These are phyloP conservation scores for Agrocybe pediades DNA, from an alignment of 768 basidiomycete genomes.

Conservation along the genomic window DNA sequence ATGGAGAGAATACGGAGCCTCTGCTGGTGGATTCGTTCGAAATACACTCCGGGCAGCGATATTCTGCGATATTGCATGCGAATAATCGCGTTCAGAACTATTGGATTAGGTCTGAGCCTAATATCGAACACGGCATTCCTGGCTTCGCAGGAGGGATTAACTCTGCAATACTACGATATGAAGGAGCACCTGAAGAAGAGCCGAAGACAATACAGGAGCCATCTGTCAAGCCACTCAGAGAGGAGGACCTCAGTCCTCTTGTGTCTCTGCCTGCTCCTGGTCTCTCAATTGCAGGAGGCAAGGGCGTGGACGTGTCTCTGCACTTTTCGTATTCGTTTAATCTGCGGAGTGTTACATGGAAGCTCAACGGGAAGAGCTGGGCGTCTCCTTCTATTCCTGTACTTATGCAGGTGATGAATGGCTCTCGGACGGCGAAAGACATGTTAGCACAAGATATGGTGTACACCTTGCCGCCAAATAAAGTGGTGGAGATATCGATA, in stretches of 20 bases:
- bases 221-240: neutral
- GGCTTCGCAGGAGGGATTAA: conserved; percentile 33
- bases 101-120: conserved; percentile 36
- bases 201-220: conserved; percentile 18
- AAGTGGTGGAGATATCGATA: conserved; percentile 41
- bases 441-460: conserved; percentile 34
- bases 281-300: neutral
- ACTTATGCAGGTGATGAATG: conserved; percentile 44
- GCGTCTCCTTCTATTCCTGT: conserved; percentile 37
- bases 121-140: conserved; percentile 13
- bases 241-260: neutral
- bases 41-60: conserved; percentile 31
- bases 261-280: neutral
- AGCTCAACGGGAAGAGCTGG: conserved; percentile 31
- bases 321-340: conserved; percentile 12
- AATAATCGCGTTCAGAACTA: conserved; percentile 45
- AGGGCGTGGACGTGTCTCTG: neutral
- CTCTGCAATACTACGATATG: conserved; percentile 42
- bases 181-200: conserved; percentile 28
- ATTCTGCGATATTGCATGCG: conserved; percentile 39
- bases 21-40: neutral
- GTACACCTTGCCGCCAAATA: conserved; percentile 38
- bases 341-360: conserved; percentile 20
- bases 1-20: neutral
- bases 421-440: conserved; percentile 32